phyloP scores from a whole-genome alignment of 768 basidiomycete genomes.

The Boletus pseudo-olivaceus region DNA sequence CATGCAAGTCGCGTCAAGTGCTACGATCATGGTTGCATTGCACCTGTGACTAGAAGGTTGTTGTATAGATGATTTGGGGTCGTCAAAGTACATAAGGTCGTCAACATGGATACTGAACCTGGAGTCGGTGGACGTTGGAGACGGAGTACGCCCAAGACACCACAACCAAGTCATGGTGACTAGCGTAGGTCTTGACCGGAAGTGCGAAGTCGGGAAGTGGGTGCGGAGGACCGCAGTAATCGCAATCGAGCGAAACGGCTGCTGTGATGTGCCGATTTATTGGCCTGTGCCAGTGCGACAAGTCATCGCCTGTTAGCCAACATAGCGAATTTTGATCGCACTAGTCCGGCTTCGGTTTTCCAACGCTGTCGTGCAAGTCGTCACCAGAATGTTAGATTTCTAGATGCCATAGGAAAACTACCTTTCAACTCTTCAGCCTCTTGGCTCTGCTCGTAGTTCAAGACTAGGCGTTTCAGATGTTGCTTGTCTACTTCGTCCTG shows the following conservation, averaged over 20 bases:
- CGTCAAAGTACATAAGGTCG: slow-evolving; percentile 28
- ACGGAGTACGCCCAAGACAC: slow-evolving; percentile 13
- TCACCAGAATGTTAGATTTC: neutral
- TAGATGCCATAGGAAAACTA: slow-evolving; percentile 19
- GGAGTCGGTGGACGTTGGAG: slow-evolving; percentile 7
- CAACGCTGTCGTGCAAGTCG: slow-evolving; percentile 41
- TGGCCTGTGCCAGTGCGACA: slow-evolving; percentile 10
- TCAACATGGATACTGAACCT: slow-evolving; percentile 19
- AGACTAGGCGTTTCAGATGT: slow-evolving; percentile 91
- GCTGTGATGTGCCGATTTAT: slow-evolving; percentile 18
- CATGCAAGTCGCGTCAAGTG: slow-evolving; percentile 2
- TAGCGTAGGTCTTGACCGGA: slow-evolving; percentile 18
- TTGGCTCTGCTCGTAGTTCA: slow-evolving; percentile 87
- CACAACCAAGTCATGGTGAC: slow-evolving; percentile 12
- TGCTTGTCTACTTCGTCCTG: slow-evolving; percentile 97
- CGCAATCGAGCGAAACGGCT: slow-evolving; percentile 22
- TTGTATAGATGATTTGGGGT: slow-evolving; percentile 10
- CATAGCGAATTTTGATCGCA: slow-evolving; percentile 74
- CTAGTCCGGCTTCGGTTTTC: slow-evolving; percentile 65
- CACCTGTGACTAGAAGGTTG: slow-evolving; percentile 3
- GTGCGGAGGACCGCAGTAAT: slow-evolving; percentile 20
- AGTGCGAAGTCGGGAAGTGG: slow-evolving; percentile 17
- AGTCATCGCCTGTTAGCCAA: slow-evolving; percentile 45
- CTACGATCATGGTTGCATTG: slow-evolving; percentile 11
- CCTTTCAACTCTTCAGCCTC: slow-evolving; percentile 82